Evolutionary conservation across 768 basidiomycete genomes (phyloP).

Genomic region (Suillus brevipes): DNA sequence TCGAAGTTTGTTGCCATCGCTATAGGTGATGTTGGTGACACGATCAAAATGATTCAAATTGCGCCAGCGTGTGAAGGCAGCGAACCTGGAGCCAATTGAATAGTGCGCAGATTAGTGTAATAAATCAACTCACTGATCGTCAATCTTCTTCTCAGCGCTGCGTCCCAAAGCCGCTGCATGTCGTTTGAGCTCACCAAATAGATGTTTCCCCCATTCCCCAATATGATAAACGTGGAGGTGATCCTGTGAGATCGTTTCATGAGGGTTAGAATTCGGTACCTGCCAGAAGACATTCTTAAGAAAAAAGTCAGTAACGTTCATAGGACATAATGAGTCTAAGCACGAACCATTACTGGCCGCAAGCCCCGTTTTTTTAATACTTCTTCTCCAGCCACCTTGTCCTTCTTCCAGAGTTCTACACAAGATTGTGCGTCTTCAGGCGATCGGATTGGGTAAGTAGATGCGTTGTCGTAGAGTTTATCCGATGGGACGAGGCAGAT

Average conservation of each 20-base stretch:
- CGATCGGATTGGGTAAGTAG: conserved; percentile 8
- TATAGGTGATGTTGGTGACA: conserved; percentile 28
- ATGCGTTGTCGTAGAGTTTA: conserved; percentile 22
- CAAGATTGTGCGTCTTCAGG: conserved; percentile 16
- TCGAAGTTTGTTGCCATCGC: conserved; percentile 36
- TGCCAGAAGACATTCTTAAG: conserved; percentile 40
- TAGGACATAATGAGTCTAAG: conserved; percentile 29
- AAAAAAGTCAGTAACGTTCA: no score
- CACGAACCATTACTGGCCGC: conserved; percentile 22
- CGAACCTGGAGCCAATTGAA: conserved; percentile 21
- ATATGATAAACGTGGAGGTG: conserved; percentile 37
- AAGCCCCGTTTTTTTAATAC: conserved; percentile 16
- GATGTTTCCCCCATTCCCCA: conserved; percentile 36
- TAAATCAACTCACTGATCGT: conserved; percentile 23
- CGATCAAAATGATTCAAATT: conserved; percentile 34
- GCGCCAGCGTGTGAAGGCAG: conserved; percentile 32
- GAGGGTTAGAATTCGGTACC: conserved; percentile 33
- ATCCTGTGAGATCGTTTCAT: conserved; percentile 38
- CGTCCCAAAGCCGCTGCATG: conserved; percentile 15
- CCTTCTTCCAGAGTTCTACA: conserved; percentile 18
- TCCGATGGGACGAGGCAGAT: conserved; percentile 35
- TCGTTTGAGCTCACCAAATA: conserved; percentile 20
- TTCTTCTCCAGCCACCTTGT: conserved; percentile 14
- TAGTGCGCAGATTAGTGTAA: background rate
- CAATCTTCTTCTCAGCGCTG: conserved; percentile 2